Conservation (phyloP, 371 early-diverging fungal genomes). For the Mucor indicus region DNA sequence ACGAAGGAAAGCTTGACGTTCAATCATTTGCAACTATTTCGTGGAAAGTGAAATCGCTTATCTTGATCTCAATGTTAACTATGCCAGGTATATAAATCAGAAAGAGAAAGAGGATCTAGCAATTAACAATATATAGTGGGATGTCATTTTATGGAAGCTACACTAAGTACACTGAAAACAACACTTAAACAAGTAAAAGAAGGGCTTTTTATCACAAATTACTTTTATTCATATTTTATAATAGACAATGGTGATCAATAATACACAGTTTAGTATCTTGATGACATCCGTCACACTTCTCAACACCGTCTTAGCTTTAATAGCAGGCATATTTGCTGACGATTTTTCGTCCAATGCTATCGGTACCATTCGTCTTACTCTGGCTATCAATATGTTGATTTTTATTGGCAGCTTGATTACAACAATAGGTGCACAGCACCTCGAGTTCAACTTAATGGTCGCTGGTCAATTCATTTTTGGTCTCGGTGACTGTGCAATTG, state of each 20-base stretch:
- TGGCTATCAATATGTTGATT: constrained; percentile 21
- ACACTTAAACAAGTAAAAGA: constrained; percentile 1
- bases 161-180: constrained; percentile 4
- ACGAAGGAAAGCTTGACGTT: not conserved
- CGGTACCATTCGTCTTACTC: constrained; percentile 32
- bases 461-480: constrained; percentile 35
- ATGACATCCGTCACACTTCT: constrained; percentile 67
- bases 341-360: constrained; percentile 17
- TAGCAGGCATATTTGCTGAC: constrained; percentile 57
- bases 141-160: constrained; percentile 10
- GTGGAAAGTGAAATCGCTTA: not conserved
- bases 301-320: constrained; percentile 59
- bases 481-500: constrained; percentile 30
- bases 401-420: constrained; percentile 27
- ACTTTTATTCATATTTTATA: not conserved
- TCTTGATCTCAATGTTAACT: constrained; percentile 1
- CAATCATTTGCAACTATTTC: not conserved
- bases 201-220: not conserved
- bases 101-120: no score
- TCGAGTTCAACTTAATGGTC: constrained; percentile 28
- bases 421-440: constrained; percentile 14
- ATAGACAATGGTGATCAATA: constrained; percentile 47
- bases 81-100: constrained; percentile 13
- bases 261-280: constrained; percentile 64
- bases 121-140: constrained; percentile 2